Evolutionary conservation across 129 eudicot genomes (phyloP), one percentile per base, ranked within the genome.

Genomic region (Centrapalus pauciflorus): DNA sequence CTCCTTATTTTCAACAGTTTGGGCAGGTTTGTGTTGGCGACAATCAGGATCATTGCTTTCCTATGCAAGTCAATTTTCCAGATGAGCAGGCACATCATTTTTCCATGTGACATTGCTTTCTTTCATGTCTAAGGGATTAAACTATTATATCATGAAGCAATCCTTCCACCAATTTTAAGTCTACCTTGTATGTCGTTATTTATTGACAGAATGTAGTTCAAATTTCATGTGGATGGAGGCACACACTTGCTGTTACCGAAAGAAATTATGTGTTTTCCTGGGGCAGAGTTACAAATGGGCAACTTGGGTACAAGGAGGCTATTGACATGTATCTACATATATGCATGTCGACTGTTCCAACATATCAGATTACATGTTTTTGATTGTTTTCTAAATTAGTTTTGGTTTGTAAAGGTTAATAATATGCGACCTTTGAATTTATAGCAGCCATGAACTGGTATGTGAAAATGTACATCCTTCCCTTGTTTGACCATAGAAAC

Each of bases 191-290:
- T 45, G n/a, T 54, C 48, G 28, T 67, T 55, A 11, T 23, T 35
- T 59, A 38, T 56, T 67, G 27, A 55, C 88, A 87, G 95, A 87
- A 82, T 74, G 90, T 84, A 58, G 80, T 82, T 65, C 84, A 84
- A 71, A 77, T 87, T 62, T 84, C 91, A 45, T 87, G 90, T 60
- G 95, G 95, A 49, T 87, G 95, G 95, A 81, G 90, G 81, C 95
- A 87, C 71, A 84, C 95, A 3, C 86, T 87, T 54, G 88, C 88
- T 72, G 76, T 87, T 46, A 84, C 90, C 11, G 95, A 84, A 19
- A 77, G 79, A 49, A 69, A 84, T 43, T 82, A 84, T 55, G 76
- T 87, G 5, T 87, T 81, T 62, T 84, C 95, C 23, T 87, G 95
- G 95, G 95, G 95, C 40, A 87, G 78, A n/a, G n/a, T n/a, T n/a